Conservation (phyloP, 2,329 filamentous ascomycete species). For the Exophiala lecanii-corni region DNA sequence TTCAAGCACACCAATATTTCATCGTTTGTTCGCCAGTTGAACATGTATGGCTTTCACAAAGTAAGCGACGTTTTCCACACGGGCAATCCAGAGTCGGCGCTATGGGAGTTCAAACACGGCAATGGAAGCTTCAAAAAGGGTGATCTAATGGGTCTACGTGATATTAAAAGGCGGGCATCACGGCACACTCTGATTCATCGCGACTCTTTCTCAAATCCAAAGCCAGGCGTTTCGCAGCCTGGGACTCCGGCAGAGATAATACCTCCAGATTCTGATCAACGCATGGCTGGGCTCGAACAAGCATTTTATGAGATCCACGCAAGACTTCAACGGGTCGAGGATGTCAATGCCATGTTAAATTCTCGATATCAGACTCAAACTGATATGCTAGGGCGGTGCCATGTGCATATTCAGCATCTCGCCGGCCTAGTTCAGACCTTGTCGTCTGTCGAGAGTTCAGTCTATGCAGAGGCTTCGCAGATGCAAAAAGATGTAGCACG, state of each 20-base stretch:
- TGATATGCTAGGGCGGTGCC: conserved; percentile 71
- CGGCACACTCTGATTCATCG: conserved; percentile 89
- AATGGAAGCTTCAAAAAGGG: conserved; percentile 96
- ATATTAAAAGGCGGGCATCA: conserved; percentile 93
- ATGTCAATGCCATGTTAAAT: conserved; percentile 72
- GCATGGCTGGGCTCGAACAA: conserved; percentile 73
- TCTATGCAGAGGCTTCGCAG: conserved; percentile 62
- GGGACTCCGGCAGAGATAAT: conserved; percentile 81
- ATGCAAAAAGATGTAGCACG: conserved; percentile 62
- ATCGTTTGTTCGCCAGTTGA: conserved; percentile 93
- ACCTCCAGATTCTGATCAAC: conserved; percentile 68
- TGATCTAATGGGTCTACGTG: conserved; percentile 81
- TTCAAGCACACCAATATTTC: conserved; percentile 99
- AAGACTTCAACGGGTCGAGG: conserved; percentile 76
- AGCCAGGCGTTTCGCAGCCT: conserved; percentile 69
- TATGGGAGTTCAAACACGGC: conserved; percentile 99
- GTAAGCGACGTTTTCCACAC: conserved; percentile 98
- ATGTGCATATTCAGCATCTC: conserved; percentile 50
- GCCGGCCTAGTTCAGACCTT: conserved; percentile 38
- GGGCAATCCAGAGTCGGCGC: conserved; percentile 81
- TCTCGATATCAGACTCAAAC: conserved; percentile 76
- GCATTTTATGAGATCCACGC: conserved; percentile 73
- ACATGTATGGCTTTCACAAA: conserved; percentile 99
- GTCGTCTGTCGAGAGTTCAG: conserved; percentile 68
- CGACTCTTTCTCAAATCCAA: conserved; percentile 77